Evolutionary conservation across 495 filamentous ascomycete genomes (phyloP).

Genomic region (Aspergillus carlsbadensis): DNA sequence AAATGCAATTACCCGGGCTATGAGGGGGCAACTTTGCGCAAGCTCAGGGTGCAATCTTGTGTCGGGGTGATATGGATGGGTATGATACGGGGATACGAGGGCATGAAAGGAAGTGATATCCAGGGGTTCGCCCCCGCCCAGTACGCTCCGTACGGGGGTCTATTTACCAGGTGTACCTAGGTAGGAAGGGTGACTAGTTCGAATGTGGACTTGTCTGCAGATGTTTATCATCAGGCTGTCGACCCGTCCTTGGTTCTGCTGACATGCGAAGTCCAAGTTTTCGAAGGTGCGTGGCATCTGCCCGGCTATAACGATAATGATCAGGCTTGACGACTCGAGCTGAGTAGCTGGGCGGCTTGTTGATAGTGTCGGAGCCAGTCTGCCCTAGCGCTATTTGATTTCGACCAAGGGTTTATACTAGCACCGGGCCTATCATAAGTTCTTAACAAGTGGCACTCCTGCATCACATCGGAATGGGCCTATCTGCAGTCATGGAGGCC

Average conservation of each 20-base stretch:
- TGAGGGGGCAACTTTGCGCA: not conserved
- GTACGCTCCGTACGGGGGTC: not conserved
- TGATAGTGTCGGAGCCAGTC: too few relatives aligned
- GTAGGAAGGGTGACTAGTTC: not conserved
- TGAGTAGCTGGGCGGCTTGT: too few relatives aligned
- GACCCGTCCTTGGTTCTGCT: too few relatives aligned
- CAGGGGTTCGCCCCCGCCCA: not conserved
- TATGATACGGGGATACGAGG: constrained; percentile 5
- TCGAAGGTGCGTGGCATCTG: too few relatives aligned
- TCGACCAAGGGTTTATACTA: not conserved
- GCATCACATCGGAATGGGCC: not conserved
- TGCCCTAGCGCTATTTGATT: too few relatives aligned
- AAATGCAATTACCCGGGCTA: not conserved
- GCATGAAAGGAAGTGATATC: too few relatives aligned
- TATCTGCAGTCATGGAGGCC: not conserved
- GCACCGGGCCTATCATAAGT: not conserved
- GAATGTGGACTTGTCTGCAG: constrained; percentile 9
- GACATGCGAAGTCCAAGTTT: too few relatives aligned
- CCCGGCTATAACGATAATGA: too few relatives aligned
- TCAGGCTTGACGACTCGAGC: too few relatives aligned
- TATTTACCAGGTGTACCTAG: not conserved
- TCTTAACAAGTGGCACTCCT: not conserved
- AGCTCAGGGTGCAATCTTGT: not conserved
- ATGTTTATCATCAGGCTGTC: not conserved
- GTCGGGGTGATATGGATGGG: not conserved